Evolutionary conservation across 2,329 filamentous ascomycete genomes (phyloP).

Genomic region (Aspergillus fumigatus): DNA sequence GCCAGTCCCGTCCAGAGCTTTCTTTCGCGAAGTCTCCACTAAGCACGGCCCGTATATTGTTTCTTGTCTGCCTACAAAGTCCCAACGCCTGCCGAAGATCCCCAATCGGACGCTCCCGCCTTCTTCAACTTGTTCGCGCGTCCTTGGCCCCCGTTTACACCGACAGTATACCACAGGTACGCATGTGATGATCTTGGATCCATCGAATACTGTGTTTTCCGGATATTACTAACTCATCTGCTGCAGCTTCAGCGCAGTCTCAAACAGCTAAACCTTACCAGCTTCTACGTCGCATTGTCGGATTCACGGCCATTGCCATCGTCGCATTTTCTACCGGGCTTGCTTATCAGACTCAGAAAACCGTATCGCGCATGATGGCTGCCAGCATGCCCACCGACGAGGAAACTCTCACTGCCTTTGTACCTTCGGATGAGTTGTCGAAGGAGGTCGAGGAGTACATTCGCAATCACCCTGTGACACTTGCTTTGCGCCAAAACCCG

Average conservation of each 20-base stretch:
- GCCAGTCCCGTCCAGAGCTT: slow-evolving; percentile 9
- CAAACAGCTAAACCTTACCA: slow-evolving; percentile 21
- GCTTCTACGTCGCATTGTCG: slow-evolving; percentile 30
- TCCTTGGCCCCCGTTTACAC: background rate
- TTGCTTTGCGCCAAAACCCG: slow-evolving; percentile 61
- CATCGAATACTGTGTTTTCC: background rate
- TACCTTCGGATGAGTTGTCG: slow-evolving; percentile 49
- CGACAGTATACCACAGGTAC: slow-evolving; percentile 8
- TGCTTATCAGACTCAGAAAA: slow-evolving; percentile 21
- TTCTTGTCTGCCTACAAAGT: slow-evolving; percentile 9
- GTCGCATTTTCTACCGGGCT: slow-evolving; percentile 31
- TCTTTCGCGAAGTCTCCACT: slow-evolving; percentile 15
- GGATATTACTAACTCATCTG: background rate
- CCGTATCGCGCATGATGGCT: slow-evolving; percentile 31
- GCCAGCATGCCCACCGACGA: slow-evolving; percentile 56
- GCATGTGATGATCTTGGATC: background rate
- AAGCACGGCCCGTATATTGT: slow-evolving; percentile 10
- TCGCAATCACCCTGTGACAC: slow-evolving; percentile 67
- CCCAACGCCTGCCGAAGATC: slow-evolving; percentile 4
- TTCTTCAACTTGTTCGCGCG: slow-evolving; percentile 5
- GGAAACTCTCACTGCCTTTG: slow-evolving; percentile 66
- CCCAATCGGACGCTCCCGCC: background rate
- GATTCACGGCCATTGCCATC: slow-evolving; percentile 34
- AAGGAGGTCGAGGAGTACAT: slow-evolving; percentile 68
- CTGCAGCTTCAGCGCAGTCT: background rate